phyloP scores from a whole-genome alignment of 2,329 filamentous ascomycete genomes.

The Verticillium zaregamsianum region DNA sequence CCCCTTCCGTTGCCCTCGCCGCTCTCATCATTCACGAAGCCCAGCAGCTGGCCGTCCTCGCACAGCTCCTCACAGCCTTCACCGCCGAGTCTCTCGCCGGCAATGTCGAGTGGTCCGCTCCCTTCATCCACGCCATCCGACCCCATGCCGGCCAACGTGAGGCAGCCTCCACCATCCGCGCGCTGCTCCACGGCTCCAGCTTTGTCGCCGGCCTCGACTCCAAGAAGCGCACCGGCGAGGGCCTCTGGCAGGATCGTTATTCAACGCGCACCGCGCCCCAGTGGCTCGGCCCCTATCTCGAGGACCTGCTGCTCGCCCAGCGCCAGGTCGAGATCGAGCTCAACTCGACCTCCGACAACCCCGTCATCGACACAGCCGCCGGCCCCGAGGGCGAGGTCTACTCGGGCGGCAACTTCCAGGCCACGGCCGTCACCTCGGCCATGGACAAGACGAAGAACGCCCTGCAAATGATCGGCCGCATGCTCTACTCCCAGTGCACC shows the following conservation, averaged over 20 bases:
- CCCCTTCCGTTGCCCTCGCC: conserved; percentile 28
- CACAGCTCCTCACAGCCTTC: conserved; percentile 59
- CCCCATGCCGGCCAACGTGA: conserved; percentile 60
- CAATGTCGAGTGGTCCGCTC: conserved; percentile 50
- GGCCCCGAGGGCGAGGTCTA: conserved; percentile 33
- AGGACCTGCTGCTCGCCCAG: conserved; percentile 56
- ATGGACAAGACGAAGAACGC: conserved; percentile 51
- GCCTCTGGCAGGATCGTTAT: conserved; percentile 60
- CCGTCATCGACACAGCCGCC: conserved; percentile 42
- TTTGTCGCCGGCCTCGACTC: conserved; percentile 31
- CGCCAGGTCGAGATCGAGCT: conserved; percentile 55
- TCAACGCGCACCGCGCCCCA: conserved; percentile 60
- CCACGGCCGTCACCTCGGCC: conserved; percentile 55
- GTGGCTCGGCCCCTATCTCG: conserved; percentile 64
- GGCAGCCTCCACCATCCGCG: conserved; percentile 48
- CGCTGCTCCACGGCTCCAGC: conserved; percentile 43
- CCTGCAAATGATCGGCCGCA: conserved; percentile 41
- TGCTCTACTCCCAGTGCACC: conserved; percentile 58
- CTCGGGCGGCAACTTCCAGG: conserved; percentile 67
- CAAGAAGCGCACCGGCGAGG: conserved; percentile 22
- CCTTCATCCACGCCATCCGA: conserved; percentile 53
- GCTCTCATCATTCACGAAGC: conserved; percentile 40
- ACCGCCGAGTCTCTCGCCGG: conserved; percentile 54
- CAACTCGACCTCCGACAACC: conserved; percentile 67
- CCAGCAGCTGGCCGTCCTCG: conserved; percentile 45